phyloP scores from a whole-genome alignment of 2,329 filamentous ascomycete species.

The Aspergillus japonicus region DNA sequence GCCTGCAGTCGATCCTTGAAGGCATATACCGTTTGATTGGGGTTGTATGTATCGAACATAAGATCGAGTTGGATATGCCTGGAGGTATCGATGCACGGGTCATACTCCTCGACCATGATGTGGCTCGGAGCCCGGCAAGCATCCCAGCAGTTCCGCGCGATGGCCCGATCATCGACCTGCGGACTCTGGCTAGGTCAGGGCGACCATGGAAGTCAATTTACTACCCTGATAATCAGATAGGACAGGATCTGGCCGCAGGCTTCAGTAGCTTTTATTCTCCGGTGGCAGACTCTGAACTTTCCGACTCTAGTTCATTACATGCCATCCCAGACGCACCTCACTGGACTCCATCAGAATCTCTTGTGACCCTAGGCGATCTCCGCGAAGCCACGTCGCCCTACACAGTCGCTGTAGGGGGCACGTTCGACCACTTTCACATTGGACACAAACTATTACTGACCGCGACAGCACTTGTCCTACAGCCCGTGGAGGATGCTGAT shows the following conservation, averaged over 20 bases:
- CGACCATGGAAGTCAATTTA: conserved; percentile 34
- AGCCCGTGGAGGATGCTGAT: conserved; percentile 42
- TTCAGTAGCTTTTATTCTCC: conserved; percentile 36
- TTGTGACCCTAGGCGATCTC: conserved; percentile 24
- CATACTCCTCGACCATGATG: conserved; percentile 66
- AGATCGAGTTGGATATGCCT: conserved; percentile 62
- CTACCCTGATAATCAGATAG: conserved; percentile 29
- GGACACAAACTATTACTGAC: conserved; percentile 95
- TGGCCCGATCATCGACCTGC: conserved; percentile 53
- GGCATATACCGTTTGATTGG: conserved; percentile 76
- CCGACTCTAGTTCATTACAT: conserved; percentile 20
- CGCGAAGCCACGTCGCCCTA: conserved; percentile 43
- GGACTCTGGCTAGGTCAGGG: conserved; percentile 46
- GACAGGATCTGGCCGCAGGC: conserved; percentile 27
- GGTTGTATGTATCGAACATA: conserved; percentile 64
- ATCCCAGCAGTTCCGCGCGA: conserved; percentile 20
- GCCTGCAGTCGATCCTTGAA: conserved; percentile 72
- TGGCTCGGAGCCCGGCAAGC: conserved; percentile 28
- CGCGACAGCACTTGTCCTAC: conserved; percentile 73
- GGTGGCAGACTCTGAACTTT: conserved; percentile 12
- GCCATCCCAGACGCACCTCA: conserved; percentile 23
- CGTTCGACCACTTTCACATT: conserved; percentile 92
- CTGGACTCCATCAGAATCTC: conserved; percentile 22
- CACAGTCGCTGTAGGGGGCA: conserved; percentile 80
- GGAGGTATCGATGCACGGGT: conserved; percentile 75